Evolutionary conservation across 2,329 filamentous ascomycete species (phyloP), one percentile per base, ranked within the genome.

Genomic region (Botrytis squamosa): DNA sequence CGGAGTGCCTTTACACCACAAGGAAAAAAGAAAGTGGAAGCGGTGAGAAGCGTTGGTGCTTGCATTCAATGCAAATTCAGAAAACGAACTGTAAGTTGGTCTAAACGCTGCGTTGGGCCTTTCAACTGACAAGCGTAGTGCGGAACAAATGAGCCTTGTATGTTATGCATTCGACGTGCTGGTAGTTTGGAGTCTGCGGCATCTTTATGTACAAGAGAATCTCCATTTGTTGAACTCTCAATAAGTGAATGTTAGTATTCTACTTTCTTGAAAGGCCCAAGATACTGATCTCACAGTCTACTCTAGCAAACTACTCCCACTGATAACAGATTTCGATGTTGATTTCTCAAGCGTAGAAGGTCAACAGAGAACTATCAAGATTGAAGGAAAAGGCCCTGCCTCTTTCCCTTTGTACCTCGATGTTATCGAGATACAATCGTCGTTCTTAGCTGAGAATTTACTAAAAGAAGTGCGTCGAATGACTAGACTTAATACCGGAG

Each of bases 51-150:
- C 42, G 77, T 78, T 25, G 79, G 79, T 40, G 79, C 79, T 70
- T 80, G 79, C 60, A 77, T 79, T 72, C 78, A 79, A 70, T 80
- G 79, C 71, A 76, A 78, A 42, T 79, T 79, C 64, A 74, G 78
- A 49, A 80, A 79, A 71, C 72, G 78, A 73, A 78, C 79, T 12
- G 78, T 79, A 68, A 70, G 76, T n/a, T 75, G 18, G 12, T 16
- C 59, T 5, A 49, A 29, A 25, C 22, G 10, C 25, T 16, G 29
- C 18, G 14, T n/a, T 22, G 16, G 20, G 38, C 10, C 9, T 14
- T 29, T 38, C 60, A 60, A 36, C 71, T 72, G 40, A 72, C 33
- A n/a, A n/a, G 10, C 18, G 16, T 22, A 74, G 73, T 75, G 55
- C 49, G 69, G 42, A 12, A 74, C 44, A 25, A 72, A 55, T 20